Percentiles rank a stretch among this genome's conserved stretches.
Evolutionary conservation across 2,329 filamentous ascomycete species (phyloP).

Genomic region (Massarina eburnea): DNA sequence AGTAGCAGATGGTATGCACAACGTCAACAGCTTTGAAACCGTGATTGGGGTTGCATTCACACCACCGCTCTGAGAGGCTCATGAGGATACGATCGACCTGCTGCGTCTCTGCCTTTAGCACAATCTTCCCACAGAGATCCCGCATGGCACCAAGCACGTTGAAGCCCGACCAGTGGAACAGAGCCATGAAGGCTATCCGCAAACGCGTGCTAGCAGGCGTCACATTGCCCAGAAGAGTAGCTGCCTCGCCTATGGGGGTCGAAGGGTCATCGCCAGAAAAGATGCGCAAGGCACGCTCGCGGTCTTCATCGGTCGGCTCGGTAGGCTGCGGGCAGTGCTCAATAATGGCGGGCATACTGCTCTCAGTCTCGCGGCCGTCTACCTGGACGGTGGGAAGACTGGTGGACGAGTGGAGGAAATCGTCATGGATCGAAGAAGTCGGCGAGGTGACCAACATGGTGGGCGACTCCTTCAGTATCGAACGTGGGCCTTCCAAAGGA

Average conservation of each 20-base stretch:
- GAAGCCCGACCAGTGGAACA: slow-evolving; percentile 82
- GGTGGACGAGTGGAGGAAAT: slow-evolving; percentile 51
- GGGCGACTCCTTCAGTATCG: slow-evolving; percentile 34
- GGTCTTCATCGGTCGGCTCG: slow-evolving; percentile 66
- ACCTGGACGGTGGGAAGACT: slow-evolving; percentile 55
- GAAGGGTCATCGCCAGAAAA: slow-evolving; percentile 84
- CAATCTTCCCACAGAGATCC: slow-evolving; percentile 75
- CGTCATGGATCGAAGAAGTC: slow-evolving; percentile 44
- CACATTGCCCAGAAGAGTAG: slow-evolving; percentile 81
- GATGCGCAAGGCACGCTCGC: slow-evolving; percentile 76
- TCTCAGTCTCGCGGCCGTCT: slow-evolving; percentile 48
- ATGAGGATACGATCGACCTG: slow-evolving; percentile 94
- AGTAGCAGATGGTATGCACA: slow-evolving; percentile 96
- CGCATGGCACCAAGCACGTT: slow-evolving; percentile 80
- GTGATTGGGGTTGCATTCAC: slow-evolving; percentile 86
- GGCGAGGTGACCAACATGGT: slow-evolving; percentile 15
- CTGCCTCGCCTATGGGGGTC: slow-evolving; percentile 75
- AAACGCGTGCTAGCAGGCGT: slow-evolving; percentile 56
- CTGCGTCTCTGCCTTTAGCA: slow-evolving; percentile 89
- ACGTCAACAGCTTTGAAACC: slow-evolving; percentile 92
- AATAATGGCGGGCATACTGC: slow-evolving; percentile 38
- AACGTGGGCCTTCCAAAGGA: slow-evolving; percentile 43
- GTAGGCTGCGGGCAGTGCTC: slow-evolving; percentile 31
- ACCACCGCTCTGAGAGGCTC: slow-evolving; percentile 88
- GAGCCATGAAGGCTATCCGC: slow-evolving; percentile 82